Percentiles rank a stretch among this genome's conserved stretches.
phyloP scores from a whole-genome alignment of 2,329 filamentous ascomycete genomes.

The Pyricularia sp. region DNA sequence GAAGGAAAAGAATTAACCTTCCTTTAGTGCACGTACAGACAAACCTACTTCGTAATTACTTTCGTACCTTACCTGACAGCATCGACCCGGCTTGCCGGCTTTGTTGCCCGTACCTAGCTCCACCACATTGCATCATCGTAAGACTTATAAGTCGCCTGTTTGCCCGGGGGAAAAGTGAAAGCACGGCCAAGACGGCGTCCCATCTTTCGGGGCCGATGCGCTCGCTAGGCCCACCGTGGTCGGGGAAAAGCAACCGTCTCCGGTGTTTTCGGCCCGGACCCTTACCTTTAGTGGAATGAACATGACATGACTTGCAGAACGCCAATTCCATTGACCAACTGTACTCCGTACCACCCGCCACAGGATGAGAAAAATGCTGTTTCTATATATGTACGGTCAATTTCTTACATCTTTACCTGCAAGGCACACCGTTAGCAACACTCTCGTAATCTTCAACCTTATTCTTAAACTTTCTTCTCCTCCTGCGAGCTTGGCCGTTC shows the following conservation, averaged over 20 bases:
- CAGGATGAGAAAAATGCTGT: too few species aligned
- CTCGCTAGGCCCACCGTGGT: not conserved
- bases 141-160: not conserved
- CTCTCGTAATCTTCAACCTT: not conserved
- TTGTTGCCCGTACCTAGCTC: not conserved
- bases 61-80: not conserved
- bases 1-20: too few species aligned
- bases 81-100: not conserved
- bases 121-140: not conserved
- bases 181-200: not conserved
- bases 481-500: not conserved
- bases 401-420: not conserved
- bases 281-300: not conserved
- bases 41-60: not conserved
- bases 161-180: not conserved
- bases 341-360: not conserved
- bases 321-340: not conserved
- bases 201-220: not conserved
- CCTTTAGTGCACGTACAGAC: not conserved
- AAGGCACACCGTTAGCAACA: not conserved
- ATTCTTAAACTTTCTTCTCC: not conserved
- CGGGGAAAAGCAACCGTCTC: not conserved
- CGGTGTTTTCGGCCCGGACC: not conserved
- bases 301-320: not conserved
- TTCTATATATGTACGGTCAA: too few species aligned